Evolutionary conservation across 2,329 filamentous ascomycete species (phyloP), one percentile per base, ranked within the genome.

Genomic region (Colletotrichum spinosum): DNA sequence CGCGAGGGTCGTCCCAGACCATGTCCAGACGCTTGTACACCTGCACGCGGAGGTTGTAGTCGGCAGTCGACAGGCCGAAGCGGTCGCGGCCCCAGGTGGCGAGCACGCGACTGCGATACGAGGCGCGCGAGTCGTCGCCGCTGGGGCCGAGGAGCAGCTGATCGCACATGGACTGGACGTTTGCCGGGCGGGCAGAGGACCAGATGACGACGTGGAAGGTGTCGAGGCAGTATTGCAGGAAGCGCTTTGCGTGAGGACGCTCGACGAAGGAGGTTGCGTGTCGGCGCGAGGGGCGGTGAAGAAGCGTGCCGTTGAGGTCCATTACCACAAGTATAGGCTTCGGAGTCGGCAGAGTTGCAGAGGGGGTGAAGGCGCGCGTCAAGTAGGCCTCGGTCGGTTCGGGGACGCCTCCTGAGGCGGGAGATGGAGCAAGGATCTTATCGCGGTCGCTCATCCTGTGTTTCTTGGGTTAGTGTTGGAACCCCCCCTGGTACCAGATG

Each of bases 221-320:
- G 11, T 86, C 78, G 70, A 97, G 84, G 69, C 94, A 86, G 75
- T 94, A 93, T 35, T 84, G 73, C 4, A 98, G 79, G 76, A 99
- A 97, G 0, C 79, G 70, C 3, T 80, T 72, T 1, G 96, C 85
- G 68, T 89, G 84, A 0, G 92, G 92, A 1, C 96, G 90, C 69
- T 84, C 79, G 48, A 88, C 78, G 74, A 94, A 92, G 54, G 55
- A 48, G 46, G 76, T 75, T 9, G 81, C 84, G 4, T 78, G 72
- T 34, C 74, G 75, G 50, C 81, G 81, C 56, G 81, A 82, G 8
- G 88, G 90, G 6, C 96, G 91, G 78, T 87, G 84, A 41, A 98
- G 85, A 1, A 99, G 84, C 0, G 95, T 97, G 68, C 96, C 96
- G 76, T 98, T 99, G 42, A 99, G 86, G 78, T 99, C 96, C 67